A percentile compares a stretch with the other conserved stretches of the same genome.
Evolutionary conservation across 2,329 filamentous ascomycete genomes (phyloP).

Genomic region (Phialocephala sp.): DNA sequence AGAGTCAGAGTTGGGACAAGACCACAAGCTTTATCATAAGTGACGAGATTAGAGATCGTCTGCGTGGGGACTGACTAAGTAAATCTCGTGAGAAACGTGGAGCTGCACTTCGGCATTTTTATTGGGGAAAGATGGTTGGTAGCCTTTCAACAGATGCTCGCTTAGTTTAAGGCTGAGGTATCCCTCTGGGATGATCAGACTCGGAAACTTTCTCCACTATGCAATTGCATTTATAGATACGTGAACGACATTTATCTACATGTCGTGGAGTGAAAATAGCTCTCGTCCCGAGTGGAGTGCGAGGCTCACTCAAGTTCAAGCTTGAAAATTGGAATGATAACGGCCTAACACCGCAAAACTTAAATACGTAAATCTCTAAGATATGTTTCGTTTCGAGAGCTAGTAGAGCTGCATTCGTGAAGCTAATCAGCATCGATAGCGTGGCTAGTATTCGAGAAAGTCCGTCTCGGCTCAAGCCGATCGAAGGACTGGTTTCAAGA

Average conservation of each 20-base stretch:
- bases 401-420: too few relatives aligned
- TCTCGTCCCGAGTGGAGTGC: not conserved
- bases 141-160: not conserved
- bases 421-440: not conserved
- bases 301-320: slow-evolving; percentile 3
- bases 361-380: not conserved
- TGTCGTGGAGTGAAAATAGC: slow-evolving; percentile 2
- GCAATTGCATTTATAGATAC: not conserved
- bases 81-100: too few relatives aligned
- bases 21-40: slow-evolving; percentile 26
- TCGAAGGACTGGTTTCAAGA: not conserved
- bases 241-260: not conserved
- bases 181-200: not conserved
- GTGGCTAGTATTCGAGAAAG: not conserved
- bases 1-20: slow-evolving; percentile 9
- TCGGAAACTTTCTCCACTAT: not conserved
- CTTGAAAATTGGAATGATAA: slow-evolving; percentile 7
- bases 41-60: slow-evolving; percentile 22
- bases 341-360: not conserved
- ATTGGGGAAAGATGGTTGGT: too few relatives aligned
- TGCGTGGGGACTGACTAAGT: slow-evolving; percentile 28
- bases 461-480: not conserved
- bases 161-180: not conserved
- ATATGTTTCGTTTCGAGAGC: too few relatives aligned
- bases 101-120: too few relatives aligned